phyloP scores from a whole-genome alignment of 495 filamentous ascomycete genomes.

The Cryomyces antarcticus region DNA sequence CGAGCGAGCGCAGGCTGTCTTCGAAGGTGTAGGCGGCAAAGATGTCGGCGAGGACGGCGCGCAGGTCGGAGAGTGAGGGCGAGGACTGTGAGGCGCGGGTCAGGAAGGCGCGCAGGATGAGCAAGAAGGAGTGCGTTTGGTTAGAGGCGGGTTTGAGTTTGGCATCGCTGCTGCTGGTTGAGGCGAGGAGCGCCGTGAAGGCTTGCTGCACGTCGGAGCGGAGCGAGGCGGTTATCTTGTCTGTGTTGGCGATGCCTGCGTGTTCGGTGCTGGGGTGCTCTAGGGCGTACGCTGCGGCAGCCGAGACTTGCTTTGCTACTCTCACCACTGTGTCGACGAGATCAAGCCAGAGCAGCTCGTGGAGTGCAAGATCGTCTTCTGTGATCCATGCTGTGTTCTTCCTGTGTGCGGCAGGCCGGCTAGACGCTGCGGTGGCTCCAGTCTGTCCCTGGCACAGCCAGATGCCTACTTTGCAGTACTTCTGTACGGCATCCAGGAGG shows the following conservation, averaged over 20 bases:
- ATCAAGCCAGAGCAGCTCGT: slow-evolving; percentile 79
- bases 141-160: slow-evolving; percentile 18
- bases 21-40: slow-evolving; percentile 94
- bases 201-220: slow-evolving; percentile 70
- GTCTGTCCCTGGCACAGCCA: slow-evolving; percentile 92
- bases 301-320: slow-evolving; percentile 37
- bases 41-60: slow-evolving; percentile 64
- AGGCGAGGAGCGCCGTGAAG: slow-evolving; percentile 65
- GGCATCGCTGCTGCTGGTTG: slow-evolving; percentile 21
- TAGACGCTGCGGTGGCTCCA: too few relatives aligned
- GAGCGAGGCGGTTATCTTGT: slow-evolving; percentile 37
- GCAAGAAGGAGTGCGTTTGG: slow-evolving; percentile 59
- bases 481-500: slow-evolving; percentile 58
- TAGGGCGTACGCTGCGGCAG: slow-evolving; percentile 5
- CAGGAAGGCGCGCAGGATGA: slow-evolving; percentile 80
- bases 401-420: slow-evolving; percentile 7
- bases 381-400: slow-evolving; percentile 15
- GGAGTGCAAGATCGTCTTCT: slow-evolving; percentile 45
- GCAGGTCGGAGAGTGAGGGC: slow-evolving; percentile 69
- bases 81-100: slow-evolving; percentile 59
- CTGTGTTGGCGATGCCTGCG: slow-evolving; percentile 6
- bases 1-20: slow-evolving; percentile 62
- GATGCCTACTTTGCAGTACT: slow-evolving; percentile 74
- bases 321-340: slow-evolving; percentile 69
- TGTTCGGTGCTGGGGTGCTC: slow-evolving; percentile 1